These are phyloP conservation scores for Raddia distichophylla DNA, from an alignment of 176 grass and related monocot species.

Conservation along the genomic window DNA sequence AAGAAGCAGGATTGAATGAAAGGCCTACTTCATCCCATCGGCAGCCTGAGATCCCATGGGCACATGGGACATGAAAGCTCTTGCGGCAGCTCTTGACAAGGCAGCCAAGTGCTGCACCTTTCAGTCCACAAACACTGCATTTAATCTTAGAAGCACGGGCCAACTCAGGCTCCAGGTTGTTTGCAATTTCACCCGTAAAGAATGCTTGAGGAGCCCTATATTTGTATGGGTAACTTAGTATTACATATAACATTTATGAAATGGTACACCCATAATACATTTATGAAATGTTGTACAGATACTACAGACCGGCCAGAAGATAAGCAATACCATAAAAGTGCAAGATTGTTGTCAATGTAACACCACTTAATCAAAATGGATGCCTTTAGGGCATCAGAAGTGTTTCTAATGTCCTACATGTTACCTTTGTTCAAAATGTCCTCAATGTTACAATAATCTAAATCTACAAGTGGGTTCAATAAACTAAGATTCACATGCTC, in stretches of 20 bases:
- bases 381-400: not conserved
- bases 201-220: constrained; percentile 91
- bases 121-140: constrained; percentile 80
- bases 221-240: constrained; percentile 21
- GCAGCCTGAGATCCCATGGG: constrained; percentile 65
- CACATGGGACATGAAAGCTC: constrained; percentile 94
- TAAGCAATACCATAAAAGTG: not conserved
- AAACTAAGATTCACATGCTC: too few relatives aligned
- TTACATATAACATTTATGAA: not conserved
- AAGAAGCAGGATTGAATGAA: not conserved
- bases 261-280: not conserved
- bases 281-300: not conserved
- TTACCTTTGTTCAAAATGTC: too few relatives aligned
- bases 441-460: too few relatives aligned
- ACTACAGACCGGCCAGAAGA: not conserved
- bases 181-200: constrained; percentile 71
- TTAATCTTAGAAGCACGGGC: constrained; percentile 90
- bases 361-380: not conserved
- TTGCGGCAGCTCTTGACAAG: constrained; percentile 88
- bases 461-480: too few relatives aligned
- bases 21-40: constrained; percentile 73
- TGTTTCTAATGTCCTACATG: too few relatives aligned
- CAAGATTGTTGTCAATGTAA: not conserved
- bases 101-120: constrained; percentile 94
- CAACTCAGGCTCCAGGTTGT: constrained; percentile 80